Conservation (phyloP, 441 rosid species). For the Viola pubescens region DNA sequence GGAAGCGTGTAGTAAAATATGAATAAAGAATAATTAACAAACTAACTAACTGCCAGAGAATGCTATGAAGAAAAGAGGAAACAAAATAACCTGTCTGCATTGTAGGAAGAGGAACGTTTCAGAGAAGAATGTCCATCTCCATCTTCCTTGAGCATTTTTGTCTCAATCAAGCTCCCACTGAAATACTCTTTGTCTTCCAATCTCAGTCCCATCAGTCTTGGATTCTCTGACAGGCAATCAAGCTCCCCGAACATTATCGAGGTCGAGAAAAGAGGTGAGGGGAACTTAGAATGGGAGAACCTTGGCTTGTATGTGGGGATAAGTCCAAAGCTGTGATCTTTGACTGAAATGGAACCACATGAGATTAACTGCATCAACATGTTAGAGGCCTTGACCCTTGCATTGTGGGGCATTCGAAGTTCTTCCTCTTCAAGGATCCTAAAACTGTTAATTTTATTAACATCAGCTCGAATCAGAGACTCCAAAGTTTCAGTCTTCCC, state of each 20-base stretch:
- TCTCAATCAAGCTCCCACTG: constrained; percentile 85
- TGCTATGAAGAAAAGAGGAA: neutral
- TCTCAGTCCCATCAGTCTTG: constrained; percentile 39
- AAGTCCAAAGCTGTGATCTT: constrained; percentile 57
- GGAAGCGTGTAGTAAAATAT: too few relatives aligned
- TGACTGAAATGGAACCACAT: constrained; percentile 83
- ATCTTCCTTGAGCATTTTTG: constrained; percentile 47
- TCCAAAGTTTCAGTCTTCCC: constrained; percentile 85
- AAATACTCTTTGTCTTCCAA: constrained; percentile 80
- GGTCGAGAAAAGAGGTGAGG: constrained; percentile 63
- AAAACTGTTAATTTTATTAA: constrained; percentile 75
- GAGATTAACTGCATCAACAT: constrained; percentile 88
- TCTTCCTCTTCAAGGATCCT: constrained; percentile 86
- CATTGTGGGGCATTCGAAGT: constrained; percentile 47
- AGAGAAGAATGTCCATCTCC: constrained; percentile 41
- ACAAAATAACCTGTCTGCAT: constrained; percentile 71
- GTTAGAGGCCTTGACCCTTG: constrained; percentile 56
- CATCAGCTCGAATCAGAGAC: constrained; percentile 86
- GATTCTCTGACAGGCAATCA: constrained; percentile 43
- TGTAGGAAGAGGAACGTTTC: constrained; percentile 92
- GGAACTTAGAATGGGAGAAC: constrained; percentile 60
- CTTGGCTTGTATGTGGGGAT: constrained; percentile 61
- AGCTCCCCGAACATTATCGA: constrained; percentile 71
- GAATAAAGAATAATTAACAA: too few relatives aligned
- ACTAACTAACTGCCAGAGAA: neutral